phyloP scores from a whole-genome alignment of 2,329 filamentous ascomycete species.

The Stagonosporopsis rhizophila region DNA sequence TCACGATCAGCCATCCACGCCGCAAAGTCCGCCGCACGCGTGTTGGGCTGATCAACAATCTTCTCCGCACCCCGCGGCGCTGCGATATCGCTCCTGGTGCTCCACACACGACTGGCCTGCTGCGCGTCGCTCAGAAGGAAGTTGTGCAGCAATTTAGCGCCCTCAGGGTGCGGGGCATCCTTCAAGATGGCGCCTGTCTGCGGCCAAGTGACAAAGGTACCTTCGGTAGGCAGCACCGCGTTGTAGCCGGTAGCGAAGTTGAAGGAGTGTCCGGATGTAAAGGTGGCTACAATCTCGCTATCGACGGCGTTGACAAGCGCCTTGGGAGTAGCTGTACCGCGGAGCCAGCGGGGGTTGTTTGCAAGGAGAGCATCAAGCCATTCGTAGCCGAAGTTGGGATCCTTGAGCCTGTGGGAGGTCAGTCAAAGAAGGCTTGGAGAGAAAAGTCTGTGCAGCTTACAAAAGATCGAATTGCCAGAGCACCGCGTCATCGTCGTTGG shows the following conservation, averaged over 20 bases:
- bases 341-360: conserved; percentile 63
- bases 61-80: conserved; percentile 37
- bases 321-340: conserved; percentile 56
- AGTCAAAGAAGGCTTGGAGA: background rate
- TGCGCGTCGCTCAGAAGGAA: conserved; percentile 55
- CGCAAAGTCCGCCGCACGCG: conserved; percentile 50
- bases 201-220: conserved; percentile 56
- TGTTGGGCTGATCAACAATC: conserved; percentile 43
- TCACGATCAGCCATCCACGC: conserved; percentile 54
- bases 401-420: conserved; percentile 24
- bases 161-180: conserved; percentile 58
- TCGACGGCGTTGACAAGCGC: conserved; percentile 43
- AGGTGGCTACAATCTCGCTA: conserved; percentile 28
- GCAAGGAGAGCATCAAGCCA: conserved; percentile 59
- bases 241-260: background rate
- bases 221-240: conserved; percentile 45
- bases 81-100: conserved; percentile 46
- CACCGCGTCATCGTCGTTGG: conserved; percentile 66
- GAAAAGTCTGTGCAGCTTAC: conserved; percentile 18
- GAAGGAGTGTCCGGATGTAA: conserved; percentile 20
- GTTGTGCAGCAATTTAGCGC: conserved; percentile 59
- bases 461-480: conserved; percentile 60
- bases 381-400: conserved; percentile 48
- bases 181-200: conserved; percentile 59
- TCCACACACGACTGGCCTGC: conserved; percentile 48